Conservation (phyloP, 139 green algal species). For the Chlorella sp. region DNA sequence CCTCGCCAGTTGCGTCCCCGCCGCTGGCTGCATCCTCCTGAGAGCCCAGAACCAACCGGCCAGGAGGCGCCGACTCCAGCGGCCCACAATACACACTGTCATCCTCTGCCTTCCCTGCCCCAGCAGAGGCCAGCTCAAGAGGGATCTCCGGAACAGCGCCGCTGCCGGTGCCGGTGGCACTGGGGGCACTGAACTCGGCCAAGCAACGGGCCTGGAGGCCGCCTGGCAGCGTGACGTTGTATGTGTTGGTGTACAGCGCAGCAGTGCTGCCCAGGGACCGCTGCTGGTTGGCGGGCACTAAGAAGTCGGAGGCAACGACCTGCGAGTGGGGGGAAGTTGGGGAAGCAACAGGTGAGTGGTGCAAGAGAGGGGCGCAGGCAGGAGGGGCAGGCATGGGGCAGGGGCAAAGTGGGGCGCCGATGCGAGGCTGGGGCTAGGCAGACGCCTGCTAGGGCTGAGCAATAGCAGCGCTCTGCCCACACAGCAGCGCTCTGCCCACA, state of each 20-base stretch:
- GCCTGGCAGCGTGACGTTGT: conserved; percentile 26
- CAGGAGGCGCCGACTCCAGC: background rate
- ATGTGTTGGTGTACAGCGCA: background rate
- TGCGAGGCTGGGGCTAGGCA: background rate
- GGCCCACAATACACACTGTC: background rate
- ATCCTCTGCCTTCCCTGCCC: background rate
- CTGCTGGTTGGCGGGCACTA: background rate
- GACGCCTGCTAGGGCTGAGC: too few relatives aligned
- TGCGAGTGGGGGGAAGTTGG: background rate
- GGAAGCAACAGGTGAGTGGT: background rate
- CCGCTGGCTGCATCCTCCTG: background rate
- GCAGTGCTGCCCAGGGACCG: too few relatives aligned
- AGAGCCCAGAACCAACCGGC: background rate
- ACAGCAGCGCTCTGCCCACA: too few relatives aligned
- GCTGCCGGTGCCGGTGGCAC: background rate
- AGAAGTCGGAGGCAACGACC: conserved; percentile 45
- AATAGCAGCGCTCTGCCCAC: too few relatives aligned
- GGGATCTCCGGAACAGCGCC: background rate
- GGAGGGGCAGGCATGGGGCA: too few relatives aligned
- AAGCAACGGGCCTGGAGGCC: conserved; percentile 4
- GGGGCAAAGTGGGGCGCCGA: background rate
- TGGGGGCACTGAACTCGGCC: background rate
- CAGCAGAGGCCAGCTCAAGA: too few relatives aligned
- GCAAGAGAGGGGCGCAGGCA: background rate
- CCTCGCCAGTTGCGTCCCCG: too few relatives aligned